Conservation (phyloP, 1,139 yeast genomes). For the Yamadazyma mexicana region DNA sequence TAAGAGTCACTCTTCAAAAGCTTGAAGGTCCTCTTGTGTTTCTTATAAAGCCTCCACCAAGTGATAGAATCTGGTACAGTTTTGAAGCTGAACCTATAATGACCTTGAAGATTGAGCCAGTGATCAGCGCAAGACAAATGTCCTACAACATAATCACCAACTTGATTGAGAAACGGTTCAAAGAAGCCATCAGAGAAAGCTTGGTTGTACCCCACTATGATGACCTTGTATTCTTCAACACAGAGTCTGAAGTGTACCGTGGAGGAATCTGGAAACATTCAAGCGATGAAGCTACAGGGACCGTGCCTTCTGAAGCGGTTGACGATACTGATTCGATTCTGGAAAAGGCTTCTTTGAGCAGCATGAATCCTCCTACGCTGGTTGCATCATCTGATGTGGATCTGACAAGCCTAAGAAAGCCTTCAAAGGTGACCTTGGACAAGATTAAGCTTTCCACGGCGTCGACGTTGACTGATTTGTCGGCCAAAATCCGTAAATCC, state of each 20-base stretch:
- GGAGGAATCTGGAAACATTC: slow-evolving; percentile 88
- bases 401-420: not conserved
- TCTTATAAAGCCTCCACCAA: slow-evolving; percentile 83
- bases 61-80: slow-evolving; percentile 87
- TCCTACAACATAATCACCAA: slow-evolving; percentile 78
- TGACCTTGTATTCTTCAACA: slow-evolving; percentile 71
- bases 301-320: not conserved
- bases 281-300: slow-evolving; percentile 9
- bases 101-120: slow-evolving; percentile 78
- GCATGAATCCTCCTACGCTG: not conserved
- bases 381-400: slow-evolving; percentile 2
- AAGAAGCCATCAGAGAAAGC: slow-evolving; percentile 77
- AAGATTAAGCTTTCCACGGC: slow-evolving; percentile 23
- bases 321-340: slow-evolving; percentile 3
- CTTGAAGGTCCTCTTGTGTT: slow-evolving; percentile 74
- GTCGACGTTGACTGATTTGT: slow-evolving; percentile 35
- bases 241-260: slow-evolving; percentile 67
- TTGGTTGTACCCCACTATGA: slow-evolving; percentile 88
- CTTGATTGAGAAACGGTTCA: slow-evolving; percentile 73
- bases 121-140: slow-evolving; percentile 80
- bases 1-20: slow-evolving; percentile 68
- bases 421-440: slow-evolving; percentile 5
- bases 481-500: slow-evolving; percentile 32
- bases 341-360: slow-evolving; percentile 1
- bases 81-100: slow-evolving; percentile 79